A percentile compares a stretch with the other conserved stretches of the same genome.
These are phyloP conservation scores for Neonectria sp. DNA, from an alignment of 2,329 filamentous ascomycete species.

Conservation along the genomic window DNA sequence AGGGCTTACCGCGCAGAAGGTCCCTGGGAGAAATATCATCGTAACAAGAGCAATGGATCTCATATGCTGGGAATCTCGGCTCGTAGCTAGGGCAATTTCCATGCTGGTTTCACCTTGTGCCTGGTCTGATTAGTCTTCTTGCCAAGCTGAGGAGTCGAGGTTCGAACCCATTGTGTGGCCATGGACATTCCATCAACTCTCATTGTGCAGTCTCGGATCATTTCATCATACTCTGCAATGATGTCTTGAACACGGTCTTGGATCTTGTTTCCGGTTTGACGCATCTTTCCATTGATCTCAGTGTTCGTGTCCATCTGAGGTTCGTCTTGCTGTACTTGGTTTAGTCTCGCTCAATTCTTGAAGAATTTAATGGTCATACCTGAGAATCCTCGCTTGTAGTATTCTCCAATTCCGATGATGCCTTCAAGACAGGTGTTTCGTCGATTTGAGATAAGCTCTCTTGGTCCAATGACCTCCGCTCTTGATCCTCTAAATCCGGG, in stretches of 20 bases:
- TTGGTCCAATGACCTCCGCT: background rate
- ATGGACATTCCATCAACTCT: conserved; percentile 31
- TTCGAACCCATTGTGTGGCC: conserved; percentile 26
- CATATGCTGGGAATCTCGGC: conserved; percentile 28
- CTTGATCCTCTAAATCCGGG: background rate
- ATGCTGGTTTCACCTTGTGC: conserved; percentile 31
- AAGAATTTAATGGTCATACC: background rate
- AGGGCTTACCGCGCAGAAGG: conserved; percentile 26
- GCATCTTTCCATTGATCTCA: background rate
- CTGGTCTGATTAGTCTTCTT: background rate
- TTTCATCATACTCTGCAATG: conserved; percentile 26
- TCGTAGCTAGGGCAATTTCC: conserved; percentile 24
- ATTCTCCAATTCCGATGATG: background rate
- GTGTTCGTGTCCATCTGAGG: background rate
- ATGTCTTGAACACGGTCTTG: conserved; percentile 13
- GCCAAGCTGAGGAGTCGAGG: background rate
- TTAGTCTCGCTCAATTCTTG: background rate
- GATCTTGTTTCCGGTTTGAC: conserved; percentile 1
- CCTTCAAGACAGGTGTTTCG: background rate
- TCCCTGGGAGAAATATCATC: conserved; percentile 32
- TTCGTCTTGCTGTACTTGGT: background rate
- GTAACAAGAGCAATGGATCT: conserved; percentile 28
- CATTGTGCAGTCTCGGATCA: conserved; percentile 26
- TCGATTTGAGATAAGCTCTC: background rate
- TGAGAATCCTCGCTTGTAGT: background rate